Conservation (phyloP, 352 stramenopile genomes). For the Phytopythium aichiense region DNA sequence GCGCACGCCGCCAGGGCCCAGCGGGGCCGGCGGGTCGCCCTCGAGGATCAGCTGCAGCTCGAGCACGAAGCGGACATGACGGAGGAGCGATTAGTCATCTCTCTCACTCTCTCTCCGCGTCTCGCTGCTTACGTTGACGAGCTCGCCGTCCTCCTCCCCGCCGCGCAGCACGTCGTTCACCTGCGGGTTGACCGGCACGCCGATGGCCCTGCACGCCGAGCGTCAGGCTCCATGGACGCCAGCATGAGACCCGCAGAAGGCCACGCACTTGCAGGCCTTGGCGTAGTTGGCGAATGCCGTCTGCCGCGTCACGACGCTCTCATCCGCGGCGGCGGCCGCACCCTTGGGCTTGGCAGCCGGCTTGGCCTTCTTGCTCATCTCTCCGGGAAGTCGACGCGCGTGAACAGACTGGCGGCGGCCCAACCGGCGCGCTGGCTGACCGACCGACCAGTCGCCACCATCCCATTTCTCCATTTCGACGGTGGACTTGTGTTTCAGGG, state of each 20-base stretch:
- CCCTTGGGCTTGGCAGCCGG: slow-evolving; percentile 36
- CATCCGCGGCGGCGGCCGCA: slow-evolving; percentile 50
- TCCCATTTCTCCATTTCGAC: neutral
- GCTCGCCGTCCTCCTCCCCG: slow-evolving; percentile 61
- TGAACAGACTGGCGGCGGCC: no score
- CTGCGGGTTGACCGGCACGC: slow-evolving; percentile 54
- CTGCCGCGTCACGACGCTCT: slow-evolving; percentile 60
- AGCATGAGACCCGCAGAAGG: no score
- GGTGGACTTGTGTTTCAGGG: neutral
- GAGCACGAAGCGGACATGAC: neutral
- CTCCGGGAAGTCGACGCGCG: neutral
- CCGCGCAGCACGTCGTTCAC: slow-evolving; percentile 69
- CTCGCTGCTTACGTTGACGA: slow-evolving; percentile 45
- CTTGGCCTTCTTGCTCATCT: slow-evolving; percentile 57
- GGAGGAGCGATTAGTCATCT: slow-evolving; percentile 1
- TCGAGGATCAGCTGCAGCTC: slow-evolving; percentile 64
- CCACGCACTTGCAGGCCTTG: slow-evolving; percentile 69
- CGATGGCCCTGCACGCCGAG: slow-evolving; percentile 45
- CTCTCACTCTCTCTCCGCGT: neutral
- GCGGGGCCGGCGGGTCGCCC: slow-evolving; percentile 50
- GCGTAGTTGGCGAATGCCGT: slow-evolving; percentile 64
- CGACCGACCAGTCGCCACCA: neutral
- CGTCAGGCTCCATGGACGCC: no score
- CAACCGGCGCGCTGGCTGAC: neutral
- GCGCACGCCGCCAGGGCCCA: slow-evolving; percentile 59